A percentile compares a stretch with the other conserved stretches of the same genome.
These are phyloP conservation scores for Spinacia oleracea DNA, from an alignment of 179 eudicot genomes.

Conservation along the genomic window DNA sequence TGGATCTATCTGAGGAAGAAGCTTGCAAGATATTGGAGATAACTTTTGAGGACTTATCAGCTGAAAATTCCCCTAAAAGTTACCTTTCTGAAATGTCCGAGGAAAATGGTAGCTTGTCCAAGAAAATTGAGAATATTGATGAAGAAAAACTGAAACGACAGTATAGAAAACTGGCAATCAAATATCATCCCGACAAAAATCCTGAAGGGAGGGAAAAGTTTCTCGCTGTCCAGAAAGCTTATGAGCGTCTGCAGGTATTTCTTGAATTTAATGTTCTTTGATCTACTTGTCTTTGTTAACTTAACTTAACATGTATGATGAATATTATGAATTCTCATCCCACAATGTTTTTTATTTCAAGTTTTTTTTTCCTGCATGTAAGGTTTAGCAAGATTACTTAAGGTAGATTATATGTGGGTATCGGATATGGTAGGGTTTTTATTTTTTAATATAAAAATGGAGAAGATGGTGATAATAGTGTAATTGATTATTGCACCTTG, in stretches of 20 bases:
- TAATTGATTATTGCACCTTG: too few species aligned
- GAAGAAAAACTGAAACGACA: constrained; percentile 99
- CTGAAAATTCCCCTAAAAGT: constrained; percentile 51
- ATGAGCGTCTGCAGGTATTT: constrained; percentile 94
- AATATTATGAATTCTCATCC: neutral
- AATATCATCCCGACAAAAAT: constrained; percentile 98
- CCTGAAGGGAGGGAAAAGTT: constrained; percentile 99
- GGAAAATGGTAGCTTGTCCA: constrained; percentile 60
- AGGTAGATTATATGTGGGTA: too few species aligned
- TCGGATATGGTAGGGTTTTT: too few species aligned
- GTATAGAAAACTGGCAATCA: constrained; percentile 95
- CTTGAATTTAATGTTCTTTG: constrained; percentile 8
- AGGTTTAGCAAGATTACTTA: too few species aligned
- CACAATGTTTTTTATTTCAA: too few species aligned
- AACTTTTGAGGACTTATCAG: constrained; percentile 74
- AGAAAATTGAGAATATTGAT: constrained; percentile 87
- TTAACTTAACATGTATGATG: constrained; percentile 10
- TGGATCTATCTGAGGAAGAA: constrained; percentile 99
- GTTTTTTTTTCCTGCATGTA: neutral
- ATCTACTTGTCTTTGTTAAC: neutral
- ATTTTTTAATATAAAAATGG: too few species aligned
- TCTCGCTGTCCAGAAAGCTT: constrained; percentile 98
- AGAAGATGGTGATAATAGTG: too few species aligned
- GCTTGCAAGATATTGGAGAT: constrained; percentile 97
- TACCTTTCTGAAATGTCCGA: constrained; percentile 49